These are phyloP conservation scores for Tuber microsphaerosporum DNA, from an alignment of 495 filamentous ascomycete species.

Conservation along the genomic window DNA sequence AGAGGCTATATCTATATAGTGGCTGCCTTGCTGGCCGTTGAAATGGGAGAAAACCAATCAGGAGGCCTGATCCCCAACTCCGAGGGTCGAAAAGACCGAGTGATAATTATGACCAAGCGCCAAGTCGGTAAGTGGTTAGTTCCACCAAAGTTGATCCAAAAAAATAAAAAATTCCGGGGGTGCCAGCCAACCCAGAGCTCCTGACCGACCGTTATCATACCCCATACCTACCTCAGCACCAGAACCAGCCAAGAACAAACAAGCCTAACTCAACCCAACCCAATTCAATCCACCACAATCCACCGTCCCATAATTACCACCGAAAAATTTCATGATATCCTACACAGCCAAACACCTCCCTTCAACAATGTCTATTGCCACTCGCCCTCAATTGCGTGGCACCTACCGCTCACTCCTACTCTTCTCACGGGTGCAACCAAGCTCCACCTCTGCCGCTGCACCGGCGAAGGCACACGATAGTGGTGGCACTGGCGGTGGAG, in stretches of 20 bases:
- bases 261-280: neutral
- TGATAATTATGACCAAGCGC: neutral
- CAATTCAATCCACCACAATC: neutral
- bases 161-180: neutral
- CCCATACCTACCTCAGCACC: neutral
- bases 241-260: neutral
- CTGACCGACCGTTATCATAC: neutral
- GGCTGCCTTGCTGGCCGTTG: too few species aligned
- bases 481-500: neutral
- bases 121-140: neutral
- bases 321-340: neutral
- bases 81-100: neutral
- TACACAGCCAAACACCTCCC: neutral
- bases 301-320: neutral
- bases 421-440: neutral
- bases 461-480: neutral
- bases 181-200: neutral
- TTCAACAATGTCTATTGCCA: neutral
- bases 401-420: neutral
- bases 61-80: neutral
- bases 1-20: too few species aligned
- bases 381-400: neutral
- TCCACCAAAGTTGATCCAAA: neutral
- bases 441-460: neutral
- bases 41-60: too few species aligned